Conservation (phyloP, 768 basidiomycete species). For the Auricularia auricula-judae region DNA sequence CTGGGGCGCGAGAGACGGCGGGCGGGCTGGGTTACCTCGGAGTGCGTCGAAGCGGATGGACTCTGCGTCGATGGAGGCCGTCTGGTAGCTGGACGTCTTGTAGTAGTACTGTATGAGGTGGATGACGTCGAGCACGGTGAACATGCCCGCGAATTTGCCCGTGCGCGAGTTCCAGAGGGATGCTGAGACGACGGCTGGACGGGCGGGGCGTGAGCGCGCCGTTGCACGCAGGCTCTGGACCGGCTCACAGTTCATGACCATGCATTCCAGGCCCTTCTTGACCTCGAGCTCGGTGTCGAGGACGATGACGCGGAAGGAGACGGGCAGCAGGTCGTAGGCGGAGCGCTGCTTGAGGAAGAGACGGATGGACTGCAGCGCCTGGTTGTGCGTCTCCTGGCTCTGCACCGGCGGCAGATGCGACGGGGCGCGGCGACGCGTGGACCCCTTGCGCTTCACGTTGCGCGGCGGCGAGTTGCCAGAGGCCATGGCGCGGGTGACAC, state of each 20-base stretch:
- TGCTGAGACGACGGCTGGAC: conserved; percentile 87
- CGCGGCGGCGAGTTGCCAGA: background rate
- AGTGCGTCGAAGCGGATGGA: conserved; percentile 80
- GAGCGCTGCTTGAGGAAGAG: conserved; percentile 74
- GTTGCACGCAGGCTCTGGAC: conserved; percentile 11
- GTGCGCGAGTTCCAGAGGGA: conserved; percentile 96
- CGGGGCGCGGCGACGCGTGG: conserved; percentile 41
- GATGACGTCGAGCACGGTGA: conserved; percentile 98
- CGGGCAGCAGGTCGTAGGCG: conserved; percentile 94
- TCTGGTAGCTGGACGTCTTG: conserved; percentile 73
- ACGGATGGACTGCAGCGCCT: conserved; percentile 60
- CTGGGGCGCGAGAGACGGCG: background rate
- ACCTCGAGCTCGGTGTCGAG: conserved; percentile 93
- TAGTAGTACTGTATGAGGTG: conserved; percentile 99
- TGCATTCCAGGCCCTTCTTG: conserved; percentile 85
- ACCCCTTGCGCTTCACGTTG: conserved; percentile 29
- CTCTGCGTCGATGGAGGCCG: conserved; percentile 84
- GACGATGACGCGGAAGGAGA: conserved; percentile 92
- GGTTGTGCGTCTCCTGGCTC: conserved; percentile 53
- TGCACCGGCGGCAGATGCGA: conserved; percentile 48
- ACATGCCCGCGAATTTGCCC: conserved; percentile 93
- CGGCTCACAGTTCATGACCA: conserved; percentile 61
- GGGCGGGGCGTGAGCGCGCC: background rate
- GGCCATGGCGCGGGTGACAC: background rate
- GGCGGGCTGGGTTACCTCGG: conserved; percentile 48